These are phyloP conservation scores for Penstemon barbatus DNA, from an alignment of 257 asterid genomes.

Conservation along the genomic window DNA sequence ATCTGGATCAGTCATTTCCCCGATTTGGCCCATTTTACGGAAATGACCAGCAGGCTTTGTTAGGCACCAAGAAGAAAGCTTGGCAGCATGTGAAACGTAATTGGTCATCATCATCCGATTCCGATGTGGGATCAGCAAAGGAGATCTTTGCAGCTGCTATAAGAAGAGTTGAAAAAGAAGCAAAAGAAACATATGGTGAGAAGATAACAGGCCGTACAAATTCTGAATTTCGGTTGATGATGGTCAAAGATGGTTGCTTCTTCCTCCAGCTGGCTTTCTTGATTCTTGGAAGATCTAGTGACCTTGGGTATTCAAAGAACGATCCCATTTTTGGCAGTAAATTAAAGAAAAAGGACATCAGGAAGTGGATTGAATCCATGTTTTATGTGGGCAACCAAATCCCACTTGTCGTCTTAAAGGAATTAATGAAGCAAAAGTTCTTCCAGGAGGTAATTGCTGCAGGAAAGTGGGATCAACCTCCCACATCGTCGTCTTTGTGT, in stretches of 20 bases:
- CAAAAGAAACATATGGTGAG: conserved; percentile 3
- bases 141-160: conserved; percentile 1
- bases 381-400: conserved; percentile 26
- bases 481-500: neutral
- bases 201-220: neutral
- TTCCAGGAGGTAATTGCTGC: neutral
- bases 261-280: conserved; percentile 26
- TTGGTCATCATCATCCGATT: neutral
- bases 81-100: conserved; percentile 1
- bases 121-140: neutral
- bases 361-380: conserved; percentile 26
- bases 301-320: conserved; percentile 2
- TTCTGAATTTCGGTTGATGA: conserved; percentile 20
- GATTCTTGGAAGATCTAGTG: conserved; percentile 8
- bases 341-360: neutral
- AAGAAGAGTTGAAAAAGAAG: conserved; percentile 18
- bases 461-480: neutral
- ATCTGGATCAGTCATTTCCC: conserved; percentile 10
- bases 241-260: conserved; percentile 31
- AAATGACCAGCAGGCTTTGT: neutral
- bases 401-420: conserved; percentile 21
- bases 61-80: conserved; percentile 7
- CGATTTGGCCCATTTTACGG: conserved; percentile 19
- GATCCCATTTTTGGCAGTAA: conserved; percentile 6
- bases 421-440: conserved; percentile 8